phyloP scores from a whole-genome alignment of 2,329 filamentous ascomycete species.

The Fonsecaea pugnacius region DNA sequence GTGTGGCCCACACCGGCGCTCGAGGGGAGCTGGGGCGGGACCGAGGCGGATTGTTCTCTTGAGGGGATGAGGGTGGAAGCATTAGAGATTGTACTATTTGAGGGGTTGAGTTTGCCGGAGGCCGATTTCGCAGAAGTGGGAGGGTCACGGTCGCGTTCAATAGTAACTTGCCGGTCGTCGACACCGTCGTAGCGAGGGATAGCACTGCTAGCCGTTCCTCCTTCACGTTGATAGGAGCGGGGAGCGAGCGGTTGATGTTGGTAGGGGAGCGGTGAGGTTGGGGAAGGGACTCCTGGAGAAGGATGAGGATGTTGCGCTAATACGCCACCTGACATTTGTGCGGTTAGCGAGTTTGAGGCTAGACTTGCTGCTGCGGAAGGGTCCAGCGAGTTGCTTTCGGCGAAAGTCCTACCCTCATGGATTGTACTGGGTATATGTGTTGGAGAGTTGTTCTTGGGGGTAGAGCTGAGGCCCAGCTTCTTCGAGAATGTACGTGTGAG shows the following conservation, averaged over 20 bases:
- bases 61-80: constrained; percentile 35
- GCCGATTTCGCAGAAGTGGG: constrained; percentile 37
- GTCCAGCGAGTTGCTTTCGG: constrained; percentile 60
- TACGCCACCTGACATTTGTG: constrained; percentile 65
- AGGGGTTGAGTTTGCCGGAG: constrained; percentile 32
- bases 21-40: constrained; percentile 32
- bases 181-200: constrained; percentile 46
- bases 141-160: constrained; percentile 41
- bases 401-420: constrained; percentile 66
- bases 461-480: constrained; percentile 68
- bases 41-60: constrained; percentile 35
- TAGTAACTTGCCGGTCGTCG: constrained; percentile 42
- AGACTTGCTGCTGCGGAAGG: constrained; percentile 70
- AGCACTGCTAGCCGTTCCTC: constrained; percentile 30
- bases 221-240: constrained; percentile 49
- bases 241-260: constrained; percentile 50
- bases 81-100: constrained; percentile 33
- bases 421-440: constrained; percentile 69
- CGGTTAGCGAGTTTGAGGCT: constrained; percentile 71
- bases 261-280: constrained; percentile 50
- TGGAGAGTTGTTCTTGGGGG: constrained; percentile 74
- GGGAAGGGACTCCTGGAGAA: constrained; percentile 53
- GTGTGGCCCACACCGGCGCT: constrained; percentile 33
- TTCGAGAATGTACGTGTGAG: constrained; percentile 76
- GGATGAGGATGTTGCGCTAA: constrained; percentile 55